Evolutionary conservation across 768 basidiomycete species (phyloP).

Genomic region (Lactifluus pinguis): DNA sequence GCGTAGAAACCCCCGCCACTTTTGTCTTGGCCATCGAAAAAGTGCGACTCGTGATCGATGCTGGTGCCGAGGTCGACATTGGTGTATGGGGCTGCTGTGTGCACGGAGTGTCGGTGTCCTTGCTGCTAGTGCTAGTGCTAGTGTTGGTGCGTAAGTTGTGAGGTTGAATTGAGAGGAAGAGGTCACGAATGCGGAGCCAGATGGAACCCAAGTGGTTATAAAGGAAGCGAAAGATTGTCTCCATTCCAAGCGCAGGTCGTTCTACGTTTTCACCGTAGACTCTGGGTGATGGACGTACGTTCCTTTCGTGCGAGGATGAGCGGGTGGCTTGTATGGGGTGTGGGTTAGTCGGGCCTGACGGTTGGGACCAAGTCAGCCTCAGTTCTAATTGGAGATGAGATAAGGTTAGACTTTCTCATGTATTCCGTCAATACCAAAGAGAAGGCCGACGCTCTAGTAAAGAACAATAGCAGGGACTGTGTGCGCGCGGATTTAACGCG

Average conservation of each 20-base stretch:
- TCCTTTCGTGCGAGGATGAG: not conserved
- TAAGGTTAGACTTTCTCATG: not conserved
- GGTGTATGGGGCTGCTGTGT: not conserved
- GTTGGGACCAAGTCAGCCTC: not conserved
- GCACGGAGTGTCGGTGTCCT: not conserved
- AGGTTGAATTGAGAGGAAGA: slow-evolving; percentile 6
- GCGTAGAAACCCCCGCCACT: not conserved
- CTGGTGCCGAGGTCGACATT: not conserved
- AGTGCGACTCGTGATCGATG: not conserved
- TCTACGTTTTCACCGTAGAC: not conserved
- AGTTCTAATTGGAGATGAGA: not conserved
- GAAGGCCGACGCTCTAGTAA: too few species aligned
- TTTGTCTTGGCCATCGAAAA: not conserved
- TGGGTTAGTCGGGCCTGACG: too few species aligned
- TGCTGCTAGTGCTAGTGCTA: not conserved
- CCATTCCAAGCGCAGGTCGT: not conserved
- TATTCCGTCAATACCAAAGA: too few species aligned
- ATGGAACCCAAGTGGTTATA: slow-evolving; percentile 5
- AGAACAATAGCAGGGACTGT: too few species aligned
- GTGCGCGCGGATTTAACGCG: too few species aligned
- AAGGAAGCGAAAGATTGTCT: slow-evolving; percentile 8
- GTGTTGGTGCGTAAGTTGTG: not conserved
- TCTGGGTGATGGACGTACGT: not conserved
- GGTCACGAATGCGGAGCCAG: slow-evolving; percentile 4
- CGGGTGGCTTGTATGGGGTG: not conserved